Conservation (phyloP, 768 basidiomycete genomes). For the Leccinum incarnatum region DNA sequence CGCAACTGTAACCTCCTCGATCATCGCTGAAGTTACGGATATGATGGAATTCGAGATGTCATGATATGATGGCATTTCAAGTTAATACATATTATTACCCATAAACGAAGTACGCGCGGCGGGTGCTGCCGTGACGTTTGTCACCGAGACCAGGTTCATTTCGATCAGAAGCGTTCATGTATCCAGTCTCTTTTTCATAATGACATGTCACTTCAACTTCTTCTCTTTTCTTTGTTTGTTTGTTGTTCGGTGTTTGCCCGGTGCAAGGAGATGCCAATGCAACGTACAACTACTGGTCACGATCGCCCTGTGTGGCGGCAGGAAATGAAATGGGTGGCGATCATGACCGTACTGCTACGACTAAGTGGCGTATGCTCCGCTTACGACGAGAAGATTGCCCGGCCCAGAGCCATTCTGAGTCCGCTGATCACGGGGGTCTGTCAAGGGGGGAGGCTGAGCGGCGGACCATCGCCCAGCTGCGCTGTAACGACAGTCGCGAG, state of each 20-base stretch:
- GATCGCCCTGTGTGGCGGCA: constrained; percentile 9
- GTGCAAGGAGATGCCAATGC: not conserved
- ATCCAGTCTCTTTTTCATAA: not conserved
- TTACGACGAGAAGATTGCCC: not conserved
- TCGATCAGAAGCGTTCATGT: not conserved
- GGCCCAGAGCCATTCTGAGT: not conserved
- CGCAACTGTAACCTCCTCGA: not conserved
- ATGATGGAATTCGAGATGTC: not conserved
- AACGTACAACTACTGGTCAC: not conserved
- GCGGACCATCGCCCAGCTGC: constrained; percentile 15
- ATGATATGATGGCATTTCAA: not conserved
- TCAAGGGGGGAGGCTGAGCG: constrained; percentile 11
- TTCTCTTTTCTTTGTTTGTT: not conserved
- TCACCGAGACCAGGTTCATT: constrained; percentile 2
- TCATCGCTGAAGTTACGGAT: not conserved
- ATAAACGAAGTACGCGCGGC: not conserved
- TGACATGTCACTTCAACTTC: not conserved
- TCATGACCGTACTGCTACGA: constrained; percentile 12
- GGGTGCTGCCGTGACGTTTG: not conserved
- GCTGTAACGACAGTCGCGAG: constrained; percentile 15
- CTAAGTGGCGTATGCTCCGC: not conserved
- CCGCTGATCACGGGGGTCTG: constrained; percentile 18
- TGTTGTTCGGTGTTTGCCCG: not conserved
- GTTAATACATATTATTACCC: not conserved
- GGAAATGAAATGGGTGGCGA: constrained; percentile 21